Evolutionary conservation across 1,284 basidiomycete genomes (phyloP).

Genomic region (Apiotrichum brassicae): DNA sequence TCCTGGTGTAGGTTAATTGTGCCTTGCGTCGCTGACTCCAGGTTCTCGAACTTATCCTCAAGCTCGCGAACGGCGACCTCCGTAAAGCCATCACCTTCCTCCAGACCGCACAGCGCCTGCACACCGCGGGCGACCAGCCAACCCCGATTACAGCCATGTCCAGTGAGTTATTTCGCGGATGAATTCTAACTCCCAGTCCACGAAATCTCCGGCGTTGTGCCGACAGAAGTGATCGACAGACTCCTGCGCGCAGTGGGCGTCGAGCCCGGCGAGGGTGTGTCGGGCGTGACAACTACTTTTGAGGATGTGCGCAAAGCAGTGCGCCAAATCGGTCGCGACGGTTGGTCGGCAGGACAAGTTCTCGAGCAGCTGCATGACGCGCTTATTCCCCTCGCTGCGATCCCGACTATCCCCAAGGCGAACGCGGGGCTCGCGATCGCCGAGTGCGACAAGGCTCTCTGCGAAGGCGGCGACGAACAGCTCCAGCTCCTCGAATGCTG

Average conservation of each 20-base stretch:
- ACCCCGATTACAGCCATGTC: constrained; percentile 61
- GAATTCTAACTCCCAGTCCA: constrained; percentile 63
- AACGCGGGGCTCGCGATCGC: constrained; percentile 77
- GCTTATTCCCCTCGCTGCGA: constrained; percentile 70
- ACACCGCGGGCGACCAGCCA: constrained; percentile 60
- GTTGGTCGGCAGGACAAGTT: constrained; percentile 88
- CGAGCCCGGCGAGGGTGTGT: constrained; percentile 51
- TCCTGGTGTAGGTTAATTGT: constrained; percentile 40
- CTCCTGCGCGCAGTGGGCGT: constrained; percentile 73
- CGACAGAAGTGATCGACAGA: constrained; percentile 61
- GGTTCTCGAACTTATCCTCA: constrained; percentile 44
- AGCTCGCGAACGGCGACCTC: constrained; percentile 77
- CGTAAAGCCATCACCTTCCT: constrained; percentile 98
- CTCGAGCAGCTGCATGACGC: constrained; percentile 91
- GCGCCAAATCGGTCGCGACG: constrained; percentile 69
- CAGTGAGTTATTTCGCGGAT: constrained; percentile 28
- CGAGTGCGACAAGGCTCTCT: constrained; percentile 91
- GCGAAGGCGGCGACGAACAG: constrained; percentile 97
- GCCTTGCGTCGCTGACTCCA: constrained; percentile 7
- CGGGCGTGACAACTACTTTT: constrained; percentile 57
- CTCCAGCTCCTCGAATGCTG: constrained; percentile 87
- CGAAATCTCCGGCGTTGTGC: constrained; percentile 96
- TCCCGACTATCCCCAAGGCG: constrained; percentile 76
- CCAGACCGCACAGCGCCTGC: constrained; percentile 87
- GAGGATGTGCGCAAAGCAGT: constrained; percentile 67